Evolutionary conservation across 2,329 filamentous ascomycete genomes (phyloP), one percentile per base, ranked within the genome.

Genomic region (Meredithiella fracta): DNA sequence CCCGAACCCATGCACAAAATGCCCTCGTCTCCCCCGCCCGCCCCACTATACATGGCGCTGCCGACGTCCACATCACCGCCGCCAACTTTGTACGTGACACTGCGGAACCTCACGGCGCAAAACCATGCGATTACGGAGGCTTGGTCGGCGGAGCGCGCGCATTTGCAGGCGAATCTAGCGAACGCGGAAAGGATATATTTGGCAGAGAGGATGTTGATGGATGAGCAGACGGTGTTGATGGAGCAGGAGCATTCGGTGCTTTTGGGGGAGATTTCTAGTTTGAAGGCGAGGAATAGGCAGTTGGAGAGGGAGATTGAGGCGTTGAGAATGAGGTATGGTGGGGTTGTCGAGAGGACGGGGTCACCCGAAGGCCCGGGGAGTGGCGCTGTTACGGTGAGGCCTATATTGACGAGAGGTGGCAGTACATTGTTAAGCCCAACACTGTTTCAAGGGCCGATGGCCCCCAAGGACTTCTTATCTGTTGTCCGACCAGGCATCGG

Each of bases 141-240:
- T 20, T 77, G 74, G 74, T 73, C 75, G 61, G 72, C 72, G 8
- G 75, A 79, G 62, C 71, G 75, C 34, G 72, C 70, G 52, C 71
- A 77, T 56, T 67, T 78, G 56, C 75, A 78, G 62, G 74, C 73
- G 5, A 76, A 73, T 59, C 72, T 75, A 9, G 70, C 71, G 49
- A 71, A 74, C 14, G 75, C 72, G 3, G 76, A 78, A 60, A 72
- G 76, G 62, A 71, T 78, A n/a, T 77, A 77, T 61, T 71, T 71
- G 59, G 73, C 77, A 60, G 75, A 78, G 62, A 72, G 74, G 6
- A 67, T 67, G 52, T 68, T 77, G 56, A 77, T 78, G 71, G 73
- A 77, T 53, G 72, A 74, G 40, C 72, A 76, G 59, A 69, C 72
- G 17, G 63, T 69, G 15, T 63, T 67, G 11, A 77, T 74, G 74